phyloP scores from a whole-genome alignment of 345 rosid species.

The Eucalyptus dawsonii region DNA sequence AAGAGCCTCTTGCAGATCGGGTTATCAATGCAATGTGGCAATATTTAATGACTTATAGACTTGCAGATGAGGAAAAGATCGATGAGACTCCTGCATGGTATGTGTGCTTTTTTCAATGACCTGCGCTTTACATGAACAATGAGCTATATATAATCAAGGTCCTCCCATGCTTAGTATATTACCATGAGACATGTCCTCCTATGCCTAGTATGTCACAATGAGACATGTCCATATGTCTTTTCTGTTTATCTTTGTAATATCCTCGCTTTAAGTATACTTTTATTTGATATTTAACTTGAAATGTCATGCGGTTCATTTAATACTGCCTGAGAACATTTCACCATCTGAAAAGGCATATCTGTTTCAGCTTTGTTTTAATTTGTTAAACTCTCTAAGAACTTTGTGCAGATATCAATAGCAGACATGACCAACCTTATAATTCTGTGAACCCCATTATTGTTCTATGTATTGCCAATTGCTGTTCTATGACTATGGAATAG shows the following conservation, averaged over 20 bases:
- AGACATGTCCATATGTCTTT: neutral
- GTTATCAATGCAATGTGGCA: conserved; percentile 85
- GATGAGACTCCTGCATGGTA: conserved; percentile 93
- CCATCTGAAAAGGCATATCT: neutral
- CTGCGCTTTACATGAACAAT: neutral
- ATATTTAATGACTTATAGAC: conserved; percentile 79
- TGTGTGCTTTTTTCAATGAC: neutral
- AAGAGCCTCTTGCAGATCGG: conserved; percentile 59
- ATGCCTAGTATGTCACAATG: neutral
- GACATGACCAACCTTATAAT: neutral
- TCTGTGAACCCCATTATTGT: neutral
- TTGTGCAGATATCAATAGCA: neutral
- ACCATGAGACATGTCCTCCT: neutral
- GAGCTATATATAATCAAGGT: neutral
- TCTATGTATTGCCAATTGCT: neutral
- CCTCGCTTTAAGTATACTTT: neutral
- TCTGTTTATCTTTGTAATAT: neutral
- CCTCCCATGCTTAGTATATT: neutral
- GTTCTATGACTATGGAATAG: neutral
- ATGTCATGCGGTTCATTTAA: neutral
- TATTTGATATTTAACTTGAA: neutral
- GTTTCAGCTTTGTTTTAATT: neutral
- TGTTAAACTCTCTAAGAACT: neutral
- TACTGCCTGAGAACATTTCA: neutral
- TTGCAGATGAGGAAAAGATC: conserved; percentile 88